Conservation (phyloP, 768 basidiomycete genomes). For the Termitomyces sp. region DNA sequence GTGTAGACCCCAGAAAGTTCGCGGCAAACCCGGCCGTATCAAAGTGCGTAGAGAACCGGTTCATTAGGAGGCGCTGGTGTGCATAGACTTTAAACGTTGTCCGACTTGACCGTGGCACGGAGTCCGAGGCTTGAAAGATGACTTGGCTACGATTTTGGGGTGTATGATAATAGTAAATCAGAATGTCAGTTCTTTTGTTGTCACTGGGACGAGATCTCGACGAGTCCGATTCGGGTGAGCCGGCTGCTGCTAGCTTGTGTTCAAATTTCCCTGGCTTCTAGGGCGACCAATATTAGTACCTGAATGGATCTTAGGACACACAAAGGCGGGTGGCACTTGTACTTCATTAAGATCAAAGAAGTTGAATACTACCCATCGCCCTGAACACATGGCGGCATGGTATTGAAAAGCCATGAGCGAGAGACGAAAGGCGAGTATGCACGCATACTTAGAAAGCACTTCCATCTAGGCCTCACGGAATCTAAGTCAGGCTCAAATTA, state of each 20-base stretch:
- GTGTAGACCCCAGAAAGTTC: slow-evolving; percentile 8
- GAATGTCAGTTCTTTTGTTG: neutral
- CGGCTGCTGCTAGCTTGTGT: neutral
- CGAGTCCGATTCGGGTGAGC: slow-evolving; percentile 2
- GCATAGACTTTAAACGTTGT: slow-evolving; percentile 17
- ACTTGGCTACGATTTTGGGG: slow-evolving; percentile 3
- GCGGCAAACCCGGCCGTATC: slow-evolving; percentile 8
- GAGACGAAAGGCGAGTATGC: neutral
- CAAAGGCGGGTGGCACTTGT: slow-evolving; percentile 6
- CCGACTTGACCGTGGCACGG: slow-evolving; percentile 5
- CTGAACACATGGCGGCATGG: neutral
- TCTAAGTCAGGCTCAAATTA: neutral
- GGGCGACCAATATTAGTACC: neutral
- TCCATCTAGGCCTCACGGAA: neutral
- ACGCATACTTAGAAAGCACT: neutral
- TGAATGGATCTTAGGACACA: slow-evolving; percentile 5
- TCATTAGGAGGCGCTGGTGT: slow-evolving; percentile 2
- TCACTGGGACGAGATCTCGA: slow-evolving; percentile 1
- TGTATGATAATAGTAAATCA: neutral
- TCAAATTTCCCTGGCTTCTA: neutral
- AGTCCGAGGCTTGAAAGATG: slow-evolving; percentile 9
- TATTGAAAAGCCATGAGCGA: neutral
- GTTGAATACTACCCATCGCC: neutral
- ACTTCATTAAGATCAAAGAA: neutral
- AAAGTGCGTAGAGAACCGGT: neutral